Evolutionary conservation across 2,329 filamentous ascomycete genomes (phyloP), one percentile per base, ranked within the genome.

Genomic region (Onygenales sp.): DNA sequence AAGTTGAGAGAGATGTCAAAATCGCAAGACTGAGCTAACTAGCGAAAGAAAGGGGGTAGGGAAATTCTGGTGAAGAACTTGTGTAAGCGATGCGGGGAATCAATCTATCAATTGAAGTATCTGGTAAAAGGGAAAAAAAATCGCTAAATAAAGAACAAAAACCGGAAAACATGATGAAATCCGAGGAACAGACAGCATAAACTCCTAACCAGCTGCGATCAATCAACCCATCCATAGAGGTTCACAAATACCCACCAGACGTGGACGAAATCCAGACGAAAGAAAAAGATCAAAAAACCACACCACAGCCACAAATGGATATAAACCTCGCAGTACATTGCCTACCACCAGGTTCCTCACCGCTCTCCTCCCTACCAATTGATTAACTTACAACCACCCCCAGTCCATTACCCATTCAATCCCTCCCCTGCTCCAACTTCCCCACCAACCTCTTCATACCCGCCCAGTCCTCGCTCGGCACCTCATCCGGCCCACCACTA

Each of bases 381-480:
- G 17, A 17, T 17, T 27, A 27, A 27, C 21, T 27, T 27, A 27
- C 21, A 45, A 21, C 50, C 41, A 43, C 36, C 14, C 35, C 32
- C 27, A 13, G 43, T n/a, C 33, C 17, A 36, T 58, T 27, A 1
- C 21, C 21, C 21, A 27, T 52, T 41, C 65, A 65, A 58, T 71
- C 69, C 58, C 64, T 69, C 59, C 60, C 63, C 57, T 73, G 71
- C 70, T 94, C 91, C 56, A 92, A 72, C 62, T 85, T 82, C 43
- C 82, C 84, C 27, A 96, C 82, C 65, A 96, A 75, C 70, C 89
- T 91, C 82, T 96, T 97, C 60, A 98, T 87, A 38, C 82, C 87
- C 5, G 86, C 82, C 92, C 93, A 98, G 69, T 97, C 92, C 64
- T 98, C 93, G 51, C 83, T 83, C 67, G 87, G 86, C 41, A 89